phyloP scores from a whole-genome alignment of 1,284 basidiomycete genomes.

The Inonotus hispidus region DNA sequence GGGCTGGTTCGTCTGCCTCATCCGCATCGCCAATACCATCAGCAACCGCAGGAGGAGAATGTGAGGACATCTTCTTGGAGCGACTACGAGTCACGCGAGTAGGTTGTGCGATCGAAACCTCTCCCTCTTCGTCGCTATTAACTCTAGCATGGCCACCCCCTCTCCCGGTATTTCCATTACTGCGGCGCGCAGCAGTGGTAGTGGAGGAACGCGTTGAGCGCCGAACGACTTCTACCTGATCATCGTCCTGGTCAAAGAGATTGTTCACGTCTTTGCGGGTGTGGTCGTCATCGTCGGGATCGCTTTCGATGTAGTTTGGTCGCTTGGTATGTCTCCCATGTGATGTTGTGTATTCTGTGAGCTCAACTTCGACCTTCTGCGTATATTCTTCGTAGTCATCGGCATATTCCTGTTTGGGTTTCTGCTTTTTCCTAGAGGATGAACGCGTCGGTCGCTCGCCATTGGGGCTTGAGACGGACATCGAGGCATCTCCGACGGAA shows the following conservation, averaged over 20 bases:
- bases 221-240: conserved; percentile 26
- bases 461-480: conserved; percentile 7
- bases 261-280: neutral
- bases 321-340: conserved; percentile 13
- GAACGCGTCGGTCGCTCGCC: conserved; percentile 5
- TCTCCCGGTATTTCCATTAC: neutral
- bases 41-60: neutral
- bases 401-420: conserved; percentile 33
- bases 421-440: conserved; percentile 19
- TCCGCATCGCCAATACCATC: neutral
- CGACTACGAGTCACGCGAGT: conserved; percentile 12
- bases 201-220: conserved; percentile 1
- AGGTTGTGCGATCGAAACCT: neutral
- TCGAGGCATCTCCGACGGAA: conserved; percentile 17
- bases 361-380: conserved; percentile 28
- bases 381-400: conserved; percentile 41
- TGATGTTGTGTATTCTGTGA: conserved; percentile 21
- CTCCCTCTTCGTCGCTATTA: conserved; percentile 20
- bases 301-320: conserved; percentile 14
- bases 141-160: conserved; percentile 4
- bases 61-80: conserved; percentile 9
- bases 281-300: conserved; percentile 8
- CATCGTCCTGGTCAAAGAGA: conserved; percentile 17
- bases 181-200: neutral
- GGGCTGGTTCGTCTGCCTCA: conserved; percentile 5